A percentile compares a stretch with the other conserved stretches of the same genome.
These are phyloP conservation scores for Auricularia sp. DNA, from an alignment of 768 basidiomycete species.

Conservation along the genomic window DNA sequence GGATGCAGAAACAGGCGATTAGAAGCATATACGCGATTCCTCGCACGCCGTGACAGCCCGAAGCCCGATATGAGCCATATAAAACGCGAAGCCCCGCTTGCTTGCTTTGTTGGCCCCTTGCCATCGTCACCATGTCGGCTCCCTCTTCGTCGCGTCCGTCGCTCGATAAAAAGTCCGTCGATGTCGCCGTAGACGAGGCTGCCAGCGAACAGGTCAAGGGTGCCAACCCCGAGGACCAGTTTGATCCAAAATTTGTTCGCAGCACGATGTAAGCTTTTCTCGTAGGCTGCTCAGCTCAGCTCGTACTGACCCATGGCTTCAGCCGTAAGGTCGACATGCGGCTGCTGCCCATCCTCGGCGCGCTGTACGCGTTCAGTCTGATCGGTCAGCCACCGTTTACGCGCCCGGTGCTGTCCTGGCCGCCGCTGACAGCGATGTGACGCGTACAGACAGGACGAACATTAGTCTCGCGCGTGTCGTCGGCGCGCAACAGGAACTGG, in stretches of 20 bases:
- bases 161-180: not conserved
- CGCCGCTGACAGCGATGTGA: not conserved
- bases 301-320: not conserved
- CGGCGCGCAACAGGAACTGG: not conserved
- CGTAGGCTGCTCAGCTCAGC: not conserved
- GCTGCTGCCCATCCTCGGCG: conserved; percentile 7
- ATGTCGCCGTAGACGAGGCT: not conserved
- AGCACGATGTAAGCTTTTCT: not conserved
- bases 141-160: not conserved
- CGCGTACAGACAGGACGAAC: not conserved
- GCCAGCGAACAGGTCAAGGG: not conserved
- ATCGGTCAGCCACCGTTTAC: conserved; percentile 10
- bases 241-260: not conserved
- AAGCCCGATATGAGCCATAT: too few relatives aligned
- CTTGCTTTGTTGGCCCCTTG: too few relatives aligned
- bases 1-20: too few relatives aligned
- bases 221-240: not conserved
- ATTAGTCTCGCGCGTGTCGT: not conserved
- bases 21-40: too few relatives aligned
- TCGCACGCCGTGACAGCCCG: too few relatives aligned
- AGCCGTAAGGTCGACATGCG: conserved; percentile 5
- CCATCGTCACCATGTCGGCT: not conserved
- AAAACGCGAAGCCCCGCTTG: too few relatives aligned
- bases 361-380: conserved; percentile 6
- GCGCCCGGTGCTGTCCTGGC: not conserved